Evolutionary conservation across 202 grass and related monocot genomes (phyloP), one percentile per base, ranked within the genome.

Genomic region (Zizania palustris): DNA sequence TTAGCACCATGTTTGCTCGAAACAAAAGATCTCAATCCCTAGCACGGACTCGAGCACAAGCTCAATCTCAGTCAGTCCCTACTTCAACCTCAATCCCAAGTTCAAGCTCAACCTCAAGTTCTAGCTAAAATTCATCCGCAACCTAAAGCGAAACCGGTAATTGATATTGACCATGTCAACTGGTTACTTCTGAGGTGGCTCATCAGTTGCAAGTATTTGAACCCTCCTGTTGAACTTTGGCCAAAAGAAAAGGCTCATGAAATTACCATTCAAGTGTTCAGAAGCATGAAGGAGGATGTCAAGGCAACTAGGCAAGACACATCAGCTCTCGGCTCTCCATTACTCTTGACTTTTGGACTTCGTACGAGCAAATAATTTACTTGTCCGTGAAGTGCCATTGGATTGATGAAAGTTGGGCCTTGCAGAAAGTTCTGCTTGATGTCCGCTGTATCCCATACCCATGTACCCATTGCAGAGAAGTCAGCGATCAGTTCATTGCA

Each of bases 181-280:
- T 95, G 96, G 91, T 81, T 95, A 70, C 89, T 95, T 71, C 87
- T 98, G 61, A 86, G 89, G 67, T 98, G 92, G 87, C 78, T 95
- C 69, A 90, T 95, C 48, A 68, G 89, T 22, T 98, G 86, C 72
- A 98, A 77, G 79, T 88, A 92, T 35, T 75, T 98, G 45, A 84
- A 75, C 65, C 76, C 87, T 34, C 54, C 87, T 43, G 87, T 93
- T 66, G 85, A 81, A 36, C 82, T 98, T 65, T 98, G 96, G 96
- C 41, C 85, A 36, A 95, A 85, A 72, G 87, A 92, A 77, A 93
- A 92, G 35, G 80, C 75, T 70, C 87, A 95, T 87, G 80, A 82
- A 57, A 75, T 92, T 71, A 85, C 56, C 42, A 45, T 92, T 3
- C 85, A 95, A 63, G 85, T 90, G 61, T 98, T 89, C 81, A 85